phyloP scores from a whole-genome alignment of 2,329 filamentous ascomycete species.

The Simplicillium aogashimaense region DNA sequence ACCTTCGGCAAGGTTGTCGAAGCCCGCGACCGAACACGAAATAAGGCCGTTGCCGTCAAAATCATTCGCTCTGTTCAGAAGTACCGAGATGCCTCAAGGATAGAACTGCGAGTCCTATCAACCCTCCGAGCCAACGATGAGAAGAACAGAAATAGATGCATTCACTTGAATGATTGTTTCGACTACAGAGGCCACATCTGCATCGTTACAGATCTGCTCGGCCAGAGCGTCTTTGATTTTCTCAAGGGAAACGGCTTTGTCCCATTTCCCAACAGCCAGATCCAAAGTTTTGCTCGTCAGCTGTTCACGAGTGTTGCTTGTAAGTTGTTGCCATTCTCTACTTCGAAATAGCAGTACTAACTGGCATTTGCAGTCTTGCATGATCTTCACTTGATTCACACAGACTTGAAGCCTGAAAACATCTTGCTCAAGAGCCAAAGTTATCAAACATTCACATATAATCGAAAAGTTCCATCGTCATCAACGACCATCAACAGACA shows the following conservation, averaged over 20 bases:
- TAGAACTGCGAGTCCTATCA: conserved; percentile 85
- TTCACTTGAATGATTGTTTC: conserved; percentile 92
- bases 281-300: conserved; percentile 92
- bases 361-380: conserved; percentile 59
- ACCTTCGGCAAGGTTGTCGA: conserved; percentile 98
- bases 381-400: conserved; percentile 95
- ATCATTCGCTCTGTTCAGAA: conserved; percentile 98
- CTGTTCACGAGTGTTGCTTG: conserved; percentile 97
- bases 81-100: conserved; percentile 90
- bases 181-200: conserved; percentile 97
- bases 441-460: conserved; percentile 64
- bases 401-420: conserved; percentile 64
- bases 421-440: conserved; percentile 56
- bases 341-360: background rate
- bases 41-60: conserved; percentile 83
- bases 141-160: conserved; percentile 89
- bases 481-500: conserved; percentile 50
- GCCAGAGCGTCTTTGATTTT: conserved; percentile 97
- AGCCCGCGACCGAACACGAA: conserved; percentile 69
- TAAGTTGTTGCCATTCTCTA: conserved; percentile 40
- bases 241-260: conserved; percentile 92
- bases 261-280: conserved; percentile 96
- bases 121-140: conserved; percentile 88
- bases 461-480: conserved; percentile 59
- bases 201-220: conserved; percentile 66